phyloP scores from a whole-genome alignment of 805 yeast genomes.

The Metschnikowia amazonensis region DNA sequence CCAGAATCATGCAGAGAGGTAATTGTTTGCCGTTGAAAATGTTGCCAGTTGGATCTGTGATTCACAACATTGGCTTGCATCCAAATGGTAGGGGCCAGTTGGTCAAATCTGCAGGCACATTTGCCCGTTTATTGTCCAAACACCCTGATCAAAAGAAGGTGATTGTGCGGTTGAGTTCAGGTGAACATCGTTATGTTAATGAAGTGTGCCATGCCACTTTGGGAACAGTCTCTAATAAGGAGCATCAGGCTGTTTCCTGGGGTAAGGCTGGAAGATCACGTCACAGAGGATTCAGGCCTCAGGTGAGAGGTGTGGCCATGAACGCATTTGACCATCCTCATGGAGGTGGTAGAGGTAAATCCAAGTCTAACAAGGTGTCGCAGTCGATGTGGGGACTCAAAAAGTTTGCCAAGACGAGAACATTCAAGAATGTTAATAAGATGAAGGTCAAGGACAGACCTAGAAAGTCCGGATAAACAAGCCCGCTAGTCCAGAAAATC shows the following conservation, averaged over 20 bases:
- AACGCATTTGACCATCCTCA: slow-evolving; percentile 97
- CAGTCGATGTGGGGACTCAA: slow-evolving; percentile 97
- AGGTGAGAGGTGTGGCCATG: slow-evolving; percentile 97
- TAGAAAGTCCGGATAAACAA: slow-evolving; percentile 32
- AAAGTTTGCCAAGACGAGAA: slow-evolving; percentile 91
- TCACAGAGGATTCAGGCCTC: slow-evolving; percentile 89
- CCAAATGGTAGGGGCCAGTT: slow-evolving; percentile 77
- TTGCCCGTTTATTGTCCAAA: slow-evolving; percentile 82
- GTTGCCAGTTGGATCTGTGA: slow-evolving; percentile 92
- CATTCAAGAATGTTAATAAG: slow-evolving; percentile 80
- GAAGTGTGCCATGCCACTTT: slow-evolving; percentile 88
- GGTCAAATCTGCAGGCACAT: slow-evolving; percentile 93
- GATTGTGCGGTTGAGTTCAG: slow-evolving; percentile 76
- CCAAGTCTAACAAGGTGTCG: slow-evolving; percentile 91
- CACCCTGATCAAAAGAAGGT: slow-evolving; percentile 67
- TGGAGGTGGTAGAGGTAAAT: slow-evolving; percentile 99
- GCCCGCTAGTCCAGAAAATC: background rate
- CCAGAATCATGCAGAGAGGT: slow-evolving; percentile 86
- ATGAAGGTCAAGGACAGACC: slow-evolving; percentile 90
- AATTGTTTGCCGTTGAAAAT: slow-evolving; percentile 88
- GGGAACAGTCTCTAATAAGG: slow-evolving; percentile 89
- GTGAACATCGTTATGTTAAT: slow-evolving; percentile 89
- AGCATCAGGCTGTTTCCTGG: slow-evolving; percentile 80
- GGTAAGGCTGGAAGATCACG: slow-evolving; percentile 98
- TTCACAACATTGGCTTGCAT: slow-evolving; percentile 79